Base-by-base conservation (phyloP, 2,329 filamentous ascomycete genomes). In the Alternaria conjuncta region DNA sequence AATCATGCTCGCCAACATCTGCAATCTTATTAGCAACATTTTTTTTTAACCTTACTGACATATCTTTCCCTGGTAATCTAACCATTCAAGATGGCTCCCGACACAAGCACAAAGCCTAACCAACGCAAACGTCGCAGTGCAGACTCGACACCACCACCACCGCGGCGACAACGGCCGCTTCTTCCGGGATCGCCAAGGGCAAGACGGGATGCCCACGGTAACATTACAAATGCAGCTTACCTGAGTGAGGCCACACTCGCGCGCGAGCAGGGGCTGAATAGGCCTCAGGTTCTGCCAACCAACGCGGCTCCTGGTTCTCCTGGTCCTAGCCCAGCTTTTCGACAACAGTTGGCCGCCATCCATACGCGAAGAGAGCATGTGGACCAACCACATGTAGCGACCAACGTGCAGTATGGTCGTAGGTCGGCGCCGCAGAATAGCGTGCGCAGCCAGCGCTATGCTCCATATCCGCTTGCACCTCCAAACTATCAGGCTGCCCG, bases 401-500 rank as follows among this genome's bases (percentile, higher is more conserved):
- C 36, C 6, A 36, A 3, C 1, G n/a, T 11, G 5, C 36, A 11
- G n/a, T 41, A 5, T 41, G n/a, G 36, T n/a, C n/a, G 15, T 41
- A 41, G 36, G n/a, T 3, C n/a, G 1, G 36, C 36, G 9, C n/a
- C n/a, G 15, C 4, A 3, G 15, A 18, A 18, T 3, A 3, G 0
- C 32, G 36, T 10, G 36, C 36, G 15, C 36, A 41, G 15, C 9
- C 36, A 41, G 36, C 36, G 36, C 3, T 18, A 41, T 10, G 9
- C 36, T 6, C 36, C 15, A 2, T 18, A 18, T 41, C 1, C 36
- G 36, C 36, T 1, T 41, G n/a, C 36, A 11, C n/a, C 36, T 41
- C 15, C 0, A 3, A 11, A 10, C 36, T 2, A 3, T 18, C 0
- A 1, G 3, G 8, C 36, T 10, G 15, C 36, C 9, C 36, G 11